Evolutionary conservation across 495 filamentous ascomycete species (phyloP), one percentile per base, ranked within the genome.

Genomic region (Penicillium cataractarum): DNA sequence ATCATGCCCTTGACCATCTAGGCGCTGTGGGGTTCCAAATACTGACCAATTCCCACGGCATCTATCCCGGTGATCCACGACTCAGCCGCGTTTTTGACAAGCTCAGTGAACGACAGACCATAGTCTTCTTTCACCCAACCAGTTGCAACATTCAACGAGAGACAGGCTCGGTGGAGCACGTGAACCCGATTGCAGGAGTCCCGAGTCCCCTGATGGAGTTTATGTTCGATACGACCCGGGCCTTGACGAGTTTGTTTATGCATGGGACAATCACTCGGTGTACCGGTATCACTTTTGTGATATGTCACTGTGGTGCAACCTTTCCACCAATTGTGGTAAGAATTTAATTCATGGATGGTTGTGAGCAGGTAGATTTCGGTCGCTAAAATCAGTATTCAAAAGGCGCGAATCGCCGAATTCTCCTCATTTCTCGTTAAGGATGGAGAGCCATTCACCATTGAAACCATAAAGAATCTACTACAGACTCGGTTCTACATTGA

Each of bases 81-180:
- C 73, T 87, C 40, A 73, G 72, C 24, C 72, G 72, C 0, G 64
- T 87, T 8, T 82, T 77, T 21, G 64, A 71, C 0, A 70, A 71
- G 37, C 62, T 83, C 6, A 72, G 76, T 33, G 40, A 66, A 7
- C 65, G 70, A 2, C 72, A 74, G 4, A 67, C 79, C 0, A 75
- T 72, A 0, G 70, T 81, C 0, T 86, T 87, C 65, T 77, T 86
- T 22, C 85, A 87, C 58, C 85, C 84, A 0, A 86, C 82, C 4
- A 78, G 68, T 1, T 66, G 69, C 57, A 32, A 58, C 13, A 52
- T 65, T n/a, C 54, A 60, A 58, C 35, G 58, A 57, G 21, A 33
- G 27, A 61, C 44, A 33, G 55, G 27, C 22, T 50, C 59, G 4
- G 48, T 65, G 17, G 57, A 37, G 1, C 62, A 52, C 5, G 61